These are phyloP conservation scores for Acanthamoeba castellanii DNA, from an alignment of 208 protist species.

Conservation along the genomic window DNA sequence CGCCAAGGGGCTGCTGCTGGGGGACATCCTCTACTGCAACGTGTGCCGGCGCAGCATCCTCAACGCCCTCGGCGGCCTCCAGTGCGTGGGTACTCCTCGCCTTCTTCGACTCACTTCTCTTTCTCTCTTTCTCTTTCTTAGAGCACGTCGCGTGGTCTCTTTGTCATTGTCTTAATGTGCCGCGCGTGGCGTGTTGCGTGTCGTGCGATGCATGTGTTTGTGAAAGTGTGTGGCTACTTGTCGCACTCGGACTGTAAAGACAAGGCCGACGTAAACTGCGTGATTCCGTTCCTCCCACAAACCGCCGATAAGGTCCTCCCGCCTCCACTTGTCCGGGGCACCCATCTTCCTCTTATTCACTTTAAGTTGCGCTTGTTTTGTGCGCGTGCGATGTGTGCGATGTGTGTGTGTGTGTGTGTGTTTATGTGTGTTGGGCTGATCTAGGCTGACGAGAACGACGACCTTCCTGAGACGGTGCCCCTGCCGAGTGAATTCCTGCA, in stretches of 20 bases:
- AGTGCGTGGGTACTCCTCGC: constrained; percentile 13
- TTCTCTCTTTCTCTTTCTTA: neutral
- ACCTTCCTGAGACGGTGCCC: neutral
- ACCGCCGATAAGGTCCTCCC: neutral
- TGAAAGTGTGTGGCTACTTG: constrained; percentile 25
- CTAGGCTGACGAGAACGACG: neutral
- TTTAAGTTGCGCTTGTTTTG: no score
- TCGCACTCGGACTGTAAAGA: constrained; percentile 39
- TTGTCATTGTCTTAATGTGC: neutral
- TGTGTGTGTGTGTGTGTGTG: no score
- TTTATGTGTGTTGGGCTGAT: no score
- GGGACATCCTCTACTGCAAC: constrained; percentile 28
- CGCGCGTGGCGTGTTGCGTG: no score
- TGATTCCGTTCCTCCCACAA: constrained; percentile 13
- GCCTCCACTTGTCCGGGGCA: no score
- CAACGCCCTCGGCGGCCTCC: constrained; percentile 17
- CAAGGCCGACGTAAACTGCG: neutral
- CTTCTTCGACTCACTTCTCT: neutral
- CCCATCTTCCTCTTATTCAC: no score
- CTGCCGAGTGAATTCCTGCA: neutral
- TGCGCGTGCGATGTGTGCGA: no score
- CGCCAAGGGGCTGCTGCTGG: neutral
- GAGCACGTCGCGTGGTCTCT: neutral
- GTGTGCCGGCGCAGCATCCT: constrained; percentile 14
- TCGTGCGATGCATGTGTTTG: neutral